phyloP scores from a whole-genome alignment of 805 yeast species.

The Metschnikowia peoriensis region DNA sequence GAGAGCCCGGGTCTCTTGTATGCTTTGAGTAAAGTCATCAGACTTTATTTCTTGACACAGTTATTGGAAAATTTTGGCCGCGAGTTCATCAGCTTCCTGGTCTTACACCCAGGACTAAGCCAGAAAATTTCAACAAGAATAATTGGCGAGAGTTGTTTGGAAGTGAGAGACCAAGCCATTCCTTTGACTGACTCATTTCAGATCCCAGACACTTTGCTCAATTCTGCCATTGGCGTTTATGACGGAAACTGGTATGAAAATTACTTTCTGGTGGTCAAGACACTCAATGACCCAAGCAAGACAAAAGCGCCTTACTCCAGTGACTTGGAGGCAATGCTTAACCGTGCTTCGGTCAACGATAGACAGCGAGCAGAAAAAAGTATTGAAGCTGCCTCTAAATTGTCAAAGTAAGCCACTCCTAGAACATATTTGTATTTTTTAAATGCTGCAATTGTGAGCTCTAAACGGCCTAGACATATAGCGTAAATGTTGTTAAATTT shows the following conservation, averaged over 20 bases:
- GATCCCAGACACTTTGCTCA: slow-evolving; percentile 19
- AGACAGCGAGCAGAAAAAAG: slow-evolving; percentile 15
- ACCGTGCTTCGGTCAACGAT: slow-evolving; percentile 12
- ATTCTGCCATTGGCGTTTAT: slow-evolving; percentile 20
- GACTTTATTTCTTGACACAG: slow-evolving; percentile 31
- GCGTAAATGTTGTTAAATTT: no score
- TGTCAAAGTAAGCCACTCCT: slow-evolving; percentile 10
- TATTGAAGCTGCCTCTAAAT: slow-evolving; percentile 9
- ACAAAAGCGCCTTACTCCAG: slow-evolving; percentile 21
- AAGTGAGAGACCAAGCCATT: slow-evolving; percentile 17
- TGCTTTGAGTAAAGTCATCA: slow-evolving; percentile 29
- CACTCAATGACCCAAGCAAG: slow-evolving; percentile 17
- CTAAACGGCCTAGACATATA: no score
- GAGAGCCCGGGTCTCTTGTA: slow-evolving; percentile 24
- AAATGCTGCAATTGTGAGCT: no score
- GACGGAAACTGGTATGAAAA: slow-evolving; percentile 21
- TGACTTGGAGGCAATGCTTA: slow-evolving; percentile 21
- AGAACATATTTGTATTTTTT: no score
- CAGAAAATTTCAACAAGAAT: slow-evolving; percentile 23
- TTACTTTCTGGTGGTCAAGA: slow-evolving; percentile 20
- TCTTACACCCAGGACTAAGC: slow-evolving; percentile 31
- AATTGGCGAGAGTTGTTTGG: slow-evolving; percentile 16
- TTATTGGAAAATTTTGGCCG: slow-evolving; percentile 31
- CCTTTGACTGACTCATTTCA: slow-evolving; percentile 23
- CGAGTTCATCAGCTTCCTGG: slow-evolving; percentile 37